Evolutionary conservation across 768 basidiomycete genomes (phyloP), one percentile per base, ranked within the genome.

Genomic region (Calocybe cyanea): DNA sequence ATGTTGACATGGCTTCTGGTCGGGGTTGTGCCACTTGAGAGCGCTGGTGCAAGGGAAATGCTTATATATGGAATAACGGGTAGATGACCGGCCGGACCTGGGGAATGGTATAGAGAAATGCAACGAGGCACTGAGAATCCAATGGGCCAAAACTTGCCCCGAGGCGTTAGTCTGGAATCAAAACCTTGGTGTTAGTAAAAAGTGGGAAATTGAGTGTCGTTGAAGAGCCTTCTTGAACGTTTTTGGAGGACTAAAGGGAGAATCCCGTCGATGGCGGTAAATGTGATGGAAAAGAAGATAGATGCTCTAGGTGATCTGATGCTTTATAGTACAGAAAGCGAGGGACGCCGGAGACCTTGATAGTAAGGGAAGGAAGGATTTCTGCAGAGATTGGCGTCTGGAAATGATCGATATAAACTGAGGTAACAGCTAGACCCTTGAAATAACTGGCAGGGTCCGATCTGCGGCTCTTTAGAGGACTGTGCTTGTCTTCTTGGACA

Each of bases 321-420:
- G 50, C 51, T 49, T 47, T 38, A 46, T 49, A 51, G 42, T 42
- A 55, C 49, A 43, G 50, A 47, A 43, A 52, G 44, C 51, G 49
- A 58, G 43, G 33, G 51, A 52, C 48, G 45, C 56, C 64, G 61
- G 56, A 41, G 53, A 59, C 41, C 45, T 51, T 50, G 52, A 58
- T 50, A 41, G 57, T 49, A 35, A 18, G 34, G 34, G 23, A 52
- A 55, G 51, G 32, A 50, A 51, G 56, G 11, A 44, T 41, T n/a
- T 32, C 51, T 36, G 44, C 46, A 50, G 58, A 58, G 66, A 65
- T 65, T 65, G 61, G 63, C 62, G 62, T 56, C 55, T 55, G 38
- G n/a, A 31, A 38, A 28, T 44, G 49, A 51, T 49, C 34, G 46
- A 38, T 43, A 43, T 41, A 36, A 49, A 24, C 43, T 46, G 51